Evolutionary conservation across 768 basidiomycete genomes (phyloP).

Genomic region (Boletus rubroflammeus): DNA sequence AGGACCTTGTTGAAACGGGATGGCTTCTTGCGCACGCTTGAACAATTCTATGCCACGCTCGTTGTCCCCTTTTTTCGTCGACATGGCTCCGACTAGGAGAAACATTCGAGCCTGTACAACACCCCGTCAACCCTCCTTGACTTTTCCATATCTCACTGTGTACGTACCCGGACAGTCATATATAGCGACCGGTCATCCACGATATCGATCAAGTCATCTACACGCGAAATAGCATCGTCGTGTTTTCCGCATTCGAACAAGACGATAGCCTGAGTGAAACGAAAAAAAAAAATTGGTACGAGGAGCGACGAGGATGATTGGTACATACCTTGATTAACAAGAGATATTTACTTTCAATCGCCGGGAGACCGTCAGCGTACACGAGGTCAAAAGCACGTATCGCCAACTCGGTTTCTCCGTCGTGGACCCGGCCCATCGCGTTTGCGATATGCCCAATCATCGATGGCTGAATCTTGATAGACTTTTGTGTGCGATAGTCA

Average conservation of each 20-base stretch:
- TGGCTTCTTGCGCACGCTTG: background rate
- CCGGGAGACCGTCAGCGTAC: background rate
- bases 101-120: background rate
- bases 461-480: background rate
- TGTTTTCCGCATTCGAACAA: background rate
- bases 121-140: background rate
- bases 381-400: constrained; percentile 3
- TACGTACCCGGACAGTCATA: background rate
- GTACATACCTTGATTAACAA: constrained; percentile 7
- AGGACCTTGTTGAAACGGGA: background rate
- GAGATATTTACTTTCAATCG: background rate
- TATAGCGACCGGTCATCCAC: background rate
- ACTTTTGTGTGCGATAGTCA: background rate
- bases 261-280: background rate
- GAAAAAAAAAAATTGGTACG: no score
- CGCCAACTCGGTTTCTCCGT: background rate
- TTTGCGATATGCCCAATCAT: background rate
- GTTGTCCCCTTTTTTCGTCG: background rate
- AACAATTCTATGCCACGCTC: background rate
- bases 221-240: background rate
- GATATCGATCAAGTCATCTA: background rate
- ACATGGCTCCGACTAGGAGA: background rate
- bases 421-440: background rate
- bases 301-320: background rate
- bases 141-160: background rate